Evolutionary conservation across 345 rosid species (phyloP).

Genomic region (Clausena lansium): DNA sequence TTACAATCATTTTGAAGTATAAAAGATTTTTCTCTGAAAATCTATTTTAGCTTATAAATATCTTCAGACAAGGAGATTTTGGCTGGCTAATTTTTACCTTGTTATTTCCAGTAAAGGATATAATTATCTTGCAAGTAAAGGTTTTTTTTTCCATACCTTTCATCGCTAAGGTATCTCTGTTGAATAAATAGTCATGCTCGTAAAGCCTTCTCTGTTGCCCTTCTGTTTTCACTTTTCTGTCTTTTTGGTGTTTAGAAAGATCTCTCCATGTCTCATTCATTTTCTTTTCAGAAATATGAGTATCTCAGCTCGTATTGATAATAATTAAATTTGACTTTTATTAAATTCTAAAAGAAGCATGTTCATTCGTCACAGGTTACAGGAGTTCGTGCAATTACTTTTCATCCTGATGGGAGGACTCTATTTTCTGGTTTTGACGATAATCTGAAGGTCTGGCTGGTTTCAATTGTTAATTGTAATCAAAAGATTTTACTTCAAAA

Average conservation of each 20-base stretch:
- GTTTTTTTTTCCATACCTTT: not conserved
- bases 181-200: not conserved
- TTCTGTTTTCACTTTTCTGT: not conserved
- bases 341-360: not conserved
- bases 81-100: not conserved
- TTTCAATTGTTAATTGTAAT: conserved; percentile 12
- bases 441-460: conserved; percentile 66
- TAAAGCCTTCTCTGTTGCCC: not conserved
- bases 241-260: not conserved
- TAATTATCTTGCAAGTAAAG: not conserved
- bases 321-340: not conserved
- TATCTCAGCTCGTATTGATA: not conserved
- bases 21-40: not conserved
- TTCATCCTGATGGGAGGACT: conserved; percentile 92
- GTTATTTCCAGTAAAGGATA: not conserved
- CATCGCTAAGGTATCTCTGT: not conserved
- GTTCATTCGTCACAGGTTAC: conserved; percentile 51
- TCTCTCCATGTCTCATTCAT: not conserved
- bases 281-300: not conserved
- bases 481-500: not conserved
- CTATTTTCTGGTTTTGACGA: conserved; percentile 89
- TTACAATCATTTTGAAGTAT: not conserved
- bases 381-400: conserved; percentile 71
- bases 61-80: not conserved
- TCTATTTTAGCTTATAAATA: not conserved